Evolutionary conservation across 2,329 filamentous ascomycete genomes (phyloP), one percentile per base, ranked within the genome.

Genomic region (Madurella mycetomatis): DNA sequence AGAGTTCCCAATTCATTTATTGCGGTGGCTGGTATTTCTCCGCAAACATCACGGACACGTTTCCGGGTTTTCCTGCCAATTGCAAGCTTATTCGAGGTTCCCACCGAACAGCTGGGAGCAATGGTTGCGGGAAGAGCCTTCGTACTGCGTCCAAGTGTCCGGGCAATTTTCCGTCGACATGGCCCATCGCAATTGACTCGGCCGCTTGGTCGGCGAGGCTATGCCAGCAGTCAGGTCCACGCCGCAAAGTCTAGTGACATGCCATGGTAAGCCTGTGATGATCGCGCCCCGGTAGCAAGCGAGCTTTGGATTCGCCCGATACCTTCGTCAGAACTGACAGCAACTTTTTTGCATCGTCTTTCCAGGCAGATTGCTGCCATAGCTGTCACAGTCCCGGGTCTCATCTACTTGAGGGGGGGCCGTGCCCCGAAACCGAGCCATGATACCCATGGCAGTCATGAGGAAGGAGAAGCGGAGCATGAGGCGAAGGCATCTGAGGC

Each of bases 331-430:
- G 41, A n/a, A 41, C 46, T 52, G 43, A 49, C 44, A 13, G 9
- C 13, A 12, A 12, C 9, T 13, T 11, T 11, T 15, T 13, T 34
- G 39, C 41, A 9, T 48, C 31, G 30, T 15, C 18, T 1, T 41
- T 3, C 4, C 39, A 64, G 62, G 60, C 48, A 59, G 34, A 40
- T 61, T 19, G 56, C 54, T 5, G 55, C 63, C 15, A 49, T 58
- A 5, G 59, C 32, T 4, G 46, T 65, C 19, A 51, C 60, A 0
- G 3, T 62, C 2, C 59, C 62, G 1, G 54, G 51, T 16, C 40
- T 55, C 11, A 19, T 58, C 9, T 58, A 59, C 30, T 41, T 65
- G 18, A 51, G 56, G 31, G 44, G 17, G n/a, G 48, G 12, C 12
- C 39, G 41, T 25, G 31, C 51, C 5, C 40, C 41, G 13, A 54